Base-by-base conservation (phyloP, 331 rosid genomes). In the Quercus tomentella region DNA sequence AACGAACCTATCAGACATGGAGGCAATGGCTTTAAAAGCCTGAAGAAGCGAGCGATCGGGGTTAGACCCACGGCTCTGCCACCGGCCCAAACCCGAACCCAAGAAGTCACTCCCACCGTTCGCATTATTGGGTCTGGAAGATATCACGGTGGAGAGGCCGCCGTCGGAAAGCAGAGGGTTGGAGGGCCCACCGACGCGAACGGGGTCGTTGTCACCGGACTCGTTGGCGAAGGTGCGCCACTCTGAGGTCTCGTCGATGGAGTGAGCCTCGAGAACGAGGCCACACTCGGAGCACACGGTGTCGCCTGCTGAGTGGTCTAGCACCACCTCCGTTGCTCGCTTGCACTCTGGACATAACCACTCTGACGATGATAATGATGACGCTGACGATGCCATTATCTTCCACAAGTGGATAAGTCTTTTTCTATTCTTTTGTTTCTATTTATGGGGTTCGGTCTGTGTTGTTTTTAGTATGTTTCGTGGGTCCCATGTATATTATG, bases 41-140 rank as follows among this genome's bases (percentile, higher is more conserved):
- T 88, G 86, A 16, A 93, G 89, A 81, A 93, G 70, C 11, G 92
- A 93, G n/a, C 98, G 98, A 82, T 95, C 99, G 43, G 97, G 96
- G 77, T 93, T 89, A 10, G 94, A 79, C 18, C 99, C 99, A 4
- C 99, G 97, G 80, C 91, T 95, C 94, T 95, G 99, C 99, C 99
- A 95, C 72, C 97, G 90, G 7, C 99, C 96, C 28, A 95, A 86
- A 4, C 97, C 91, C 12, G 97, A 90, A 1, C 97, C 91, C 8
- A 92, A 81, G 45, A 90, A 95, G 75, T 95, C 45, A 41, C 45
- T 41, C 45, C 45, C 97, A 16, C 93, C 93, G 37, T 87, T 31
- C 21, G 90, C 86, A 18, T 96, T 97, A 70, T 89, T 93, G 71
- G 97, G 96, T 81, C 87, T 91, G 6, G 97, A 96, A 49, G 54